Conservation (phyloP, 1,284 basidiomycete species). For the Melanopsichium pennsylvanicum region DNA sequence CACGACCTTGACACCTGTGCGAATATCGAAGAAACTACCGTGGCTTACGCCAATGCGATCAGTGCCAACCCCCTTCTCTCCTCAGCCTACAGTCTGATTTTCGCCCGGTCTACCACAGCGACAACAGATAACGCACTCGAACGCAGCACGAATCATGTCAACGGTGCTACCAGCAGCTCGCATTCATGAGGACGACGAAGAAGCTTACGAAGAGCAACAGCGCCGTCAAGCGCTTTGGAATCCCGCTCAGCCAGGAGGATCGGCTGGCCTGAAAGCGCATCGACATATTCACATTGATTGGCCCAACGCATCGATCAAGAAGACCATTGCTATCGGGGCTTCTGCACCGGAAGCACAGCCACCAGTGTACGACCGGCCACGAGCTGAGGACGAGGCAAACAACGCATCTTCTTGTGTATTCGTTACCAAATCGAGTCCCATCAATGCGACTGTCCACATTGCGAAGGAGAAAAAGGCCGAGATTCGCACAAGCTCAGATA, state of each 20-base stretch:
- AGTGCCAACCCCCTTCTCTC: too few relatives aligned
- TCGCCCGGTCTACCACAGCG: too few relatives aligned
- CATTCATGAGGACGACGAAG: conserved; percentile 5
- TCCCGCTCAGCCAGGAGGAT: background rate
- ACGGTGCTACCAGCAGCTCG: background rate
- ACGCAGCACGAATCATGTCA: conserved; percentile 8
- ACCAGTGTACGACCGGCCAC: conserved; percentile 52
- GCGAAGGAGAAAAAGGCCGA: conserved; percentile 10
- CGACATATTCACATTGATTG: conserved; percentile 56
- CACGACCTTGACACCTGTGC: too few relatives aligned
- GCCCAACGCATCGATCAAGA: conserved; percentile 55
- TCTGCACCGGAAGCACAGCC: conserved; percentile 39
- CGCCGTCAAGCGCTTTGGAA: conserved; percentile 24
- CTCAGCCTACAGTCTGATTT: too few relatives aligned
- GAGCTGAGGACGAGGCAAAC: conserved; percentile 3
- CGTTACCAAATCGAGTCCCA: conserved; percentile 34
- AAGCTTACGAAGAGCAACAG: conserved; percentile 19
- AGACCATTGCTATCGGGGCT: conserved; percentile 46
- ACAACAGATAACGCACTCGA: too few relatives aligned
- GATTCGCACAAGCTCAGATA: too few relatives aligned
- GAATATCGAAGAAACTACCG: too few relatives aligned
- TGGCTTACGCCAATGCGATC: too few relatives aligned
- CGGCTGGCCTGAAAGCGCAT: conserved; percentile 7
- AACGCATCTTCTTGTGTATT: conserved; percentile 45
- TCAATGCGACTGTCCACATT: conserved; percentile 46